phyloP scores from a whole-genome alignment of 1,284 basidiomycete genomes.

The Cutaneotrichosporon sp. region DNA sequence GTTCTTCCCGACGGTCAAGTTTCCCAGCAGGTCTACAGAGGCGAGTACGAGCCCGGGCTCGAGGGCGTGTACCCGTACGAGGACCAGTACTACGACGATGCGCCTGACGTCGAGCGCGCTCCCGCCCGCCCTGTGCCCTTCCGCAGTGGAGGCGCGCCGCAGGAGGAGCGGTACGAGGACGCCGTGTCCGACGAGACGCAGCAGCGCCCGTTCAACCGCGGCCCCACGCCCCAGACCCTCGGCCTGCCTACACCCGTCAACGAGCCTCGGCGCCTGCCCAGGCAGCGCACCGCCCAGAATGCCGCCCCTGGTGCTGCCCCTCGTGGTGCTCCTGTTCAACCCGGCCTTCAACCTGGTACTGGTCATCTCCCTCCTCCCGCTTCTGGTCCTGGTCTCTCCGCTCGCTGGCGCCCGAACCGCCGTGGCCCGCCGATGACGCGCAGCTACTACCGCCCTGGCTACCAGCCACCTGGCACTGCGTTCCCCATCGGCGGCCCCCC shows the following conservation, averaged over 20 bases:
- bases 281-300: neutral
- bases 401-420: neutral
- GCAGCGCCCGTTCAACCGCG: neutral
- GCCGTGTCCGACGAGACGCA: neutral
- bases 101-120: too few relatives aligned
- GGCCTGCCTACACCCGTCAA: constrained; percentile 50
- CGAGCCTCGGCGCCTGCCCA: constrained; percentile 7
- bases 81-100: constrained; percentile 8
- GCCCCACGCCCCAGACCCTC: constrained; percentile 26
- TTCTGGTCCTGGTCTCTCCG: neutral
- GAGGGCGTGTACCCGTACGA: constrained; percentile 15
- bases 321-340: too few relatives aligned
- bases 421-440: neutral
- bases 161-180: neutral
- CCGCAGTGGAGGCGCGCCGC: neutral
- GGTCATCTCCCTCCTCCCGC: neutral
- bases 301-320: neutral
- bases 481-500: neutral
- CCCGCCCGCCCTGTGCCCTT: neutral
- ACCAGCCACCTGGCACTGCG: neutral
- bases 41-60: neutral
- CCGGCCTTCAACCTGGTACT: neutral
- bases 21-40: neutral
- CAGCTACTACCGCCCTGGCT: constrained; percentile 1
- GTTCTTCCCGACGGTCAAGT: neutral